Conservation (phyloP, 2,329 filamentous ascomycete genomes). For the Waltergamsia citrina region DNA sequence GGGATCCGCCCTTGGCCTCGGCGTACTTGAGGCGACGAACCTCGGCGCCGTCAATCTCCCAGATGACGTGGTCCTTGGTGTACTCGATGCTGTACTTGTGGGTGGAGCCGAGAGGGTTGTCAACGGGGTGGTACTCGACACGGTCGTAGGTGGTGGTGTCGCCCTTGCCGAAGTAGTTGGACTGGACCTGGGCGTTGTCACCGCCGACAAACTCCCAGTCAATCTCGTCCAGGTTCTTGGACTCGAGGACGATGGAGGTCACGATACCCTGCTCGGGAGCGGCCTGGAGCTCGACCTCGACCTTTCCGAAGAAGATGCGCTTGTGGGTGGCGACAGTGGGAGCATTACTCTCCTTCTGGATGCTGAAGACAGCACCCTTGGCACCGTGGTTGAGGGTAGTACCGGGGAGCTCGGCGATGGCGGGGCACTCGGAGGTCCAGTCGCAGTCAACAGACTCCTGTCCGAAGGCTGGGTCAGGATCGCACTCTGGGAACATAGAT, state of each 20-base stretch:
- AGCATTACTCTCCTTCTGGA: constrained; percentile 54
- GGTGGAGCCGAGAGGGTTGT: constrained; percentile 41
- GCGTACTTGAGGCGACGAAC: constrained; percentile 53
- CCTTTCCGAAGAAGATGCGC: constrained; percentile 94
- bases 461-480: constrained; percentile 68
- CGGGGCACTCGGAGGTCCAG: constrained; percentile 60
- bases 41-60: constrained; percentile 52
- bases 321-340: constrained; percentile 69
- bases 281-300: constrained; percentile 71
- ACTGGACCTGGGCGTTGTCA: constrained; percentile 66
- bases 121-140: constrained; percentile 51
- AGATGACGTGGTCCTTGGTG: constrained; percentile 53
- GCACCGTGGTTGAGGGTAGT: constrained; percentile 37
- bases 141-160: constrained; percentile 63
- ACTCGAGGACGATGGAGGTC: constrained; percentile 83
- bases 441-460: constrained; percentile 49
- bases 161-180: constrained; percentile 77
- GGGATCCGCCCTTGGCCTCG: constrained; percentile 46
- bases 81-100: constrained; percentile 64
- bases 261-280: constrained; percentile 79
- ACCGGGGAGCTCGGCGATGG: constrained; percentile 35
- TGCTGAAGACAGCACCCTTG: constrained; percentile 51
- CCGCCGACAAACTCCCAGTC: constrained; percentile 94
- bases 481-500: constrained; percentile 48
- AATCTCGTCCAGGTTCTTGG: constrained; percentile 76